Evolutionary conservation across 2,329 filamentous ascomycete species (phyloP).

Genomic region (Cylindrodendrum hubeiense): DNA sequence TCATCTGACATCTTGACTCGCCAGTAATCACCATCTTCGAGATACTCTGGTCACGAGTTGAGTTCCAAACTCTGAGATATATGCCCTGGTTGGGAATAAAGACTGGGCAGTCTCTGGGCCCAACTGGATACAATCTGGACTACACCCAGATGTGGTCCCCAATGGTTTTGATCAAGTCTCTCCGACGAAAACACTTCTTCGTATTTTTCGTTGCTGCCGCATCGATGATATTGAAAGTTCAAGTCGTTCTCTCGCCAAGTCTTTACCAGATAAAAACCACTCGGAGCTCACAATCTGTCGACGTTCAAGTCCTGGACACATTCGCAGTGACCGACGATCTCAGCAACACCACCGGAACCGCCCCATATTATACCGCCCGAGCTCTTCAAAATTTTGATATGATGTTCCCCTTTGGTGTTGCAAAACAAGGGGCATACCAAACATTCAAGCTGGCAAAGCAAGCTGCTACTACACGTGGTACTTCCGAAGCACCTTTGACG

Average conservation of each 20-base stretch:
- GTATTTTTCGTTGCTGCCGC: neutral
- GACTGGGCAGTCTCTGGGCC: neutral
- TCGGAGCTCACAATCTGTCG: neutral
- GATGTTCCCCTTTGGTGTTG: neutral
- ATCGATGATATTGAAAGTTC: neutral
- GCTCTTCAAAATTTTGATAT: neutral
- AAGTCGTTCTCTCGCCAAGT: neutral
- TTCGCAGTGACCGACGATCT: neutral
- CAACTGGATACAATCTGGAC: neutral
- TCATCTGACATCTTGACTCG: neutral
- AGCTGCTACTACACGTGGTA: neutral
- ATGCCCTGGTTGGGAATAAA: neutral
- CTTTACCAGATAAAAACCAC: neutral
- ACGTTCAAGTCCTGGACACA: neutral
- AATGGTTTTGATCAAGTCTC: neutral
- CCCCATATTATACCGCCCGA: neutral
- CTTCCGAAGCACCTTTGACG: neutral
- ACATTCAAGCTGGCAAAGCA: neutral
- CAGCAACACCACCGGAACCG: neutral
- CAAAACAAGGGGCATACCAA: neutral
- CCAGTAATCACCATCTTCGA: neutral
- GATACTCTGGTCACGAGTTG: conserved; percentile 3
- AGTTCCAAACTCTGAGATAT: conserved; percentile 1
- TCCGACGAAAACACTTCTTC: neutral
- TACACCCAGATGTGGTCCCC: neutral